Evolutionary conservation across 106 monocot species (phyloP), one percentile per base, ranked within the genome.

Genomic region (Dendrobium nobile): DNA sequence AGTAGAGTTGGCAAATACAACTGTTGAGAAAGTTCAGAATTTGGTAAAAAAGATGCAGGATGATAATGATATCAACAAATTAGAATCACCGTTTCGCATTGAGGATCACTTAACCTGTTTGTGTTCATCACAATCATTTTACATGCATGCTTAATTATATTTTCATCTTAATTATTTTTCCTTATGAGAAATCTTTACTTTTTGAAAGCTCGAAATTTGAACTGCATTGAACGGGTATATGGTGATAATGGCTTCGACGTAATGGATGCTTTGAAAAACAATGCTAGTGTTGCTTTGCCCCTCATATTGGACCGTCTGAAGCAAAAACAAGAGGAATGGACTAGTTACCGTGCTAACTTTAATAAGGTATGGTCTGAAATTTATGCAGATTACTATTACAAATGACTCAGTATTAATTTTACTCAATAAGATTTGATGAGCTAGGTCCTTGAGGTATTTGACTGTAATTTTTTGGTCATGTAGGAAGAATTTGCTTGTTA

Each of bases 141-240:
- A 11, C 51, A 3, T 51, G 13, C 16, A 16, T 72, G 28, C 58
- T 55, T 40, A 59, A 17, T 58, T 56, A 5, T 5, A 51, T 13
- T 75, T 58, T 55, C 47, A n/a, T 5, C 5, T 9, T 77, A 27
- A 55, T 48, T 51, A 55, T 70, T 51, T 27, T 82, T 82, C 28
- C 77, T 7, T 64, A 42, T 48, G 17, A 48, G 13, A 15, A 51
- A 51, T 51, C 51, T 13, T 26, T 31, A 75, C 70, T 58, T n/a
- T 82, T 56, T 72, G 5, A 48, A 33, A 95, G 95, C 95, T 45
- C 74, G 89, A 56, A 87, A 95, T 82, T 61, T 88, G 84, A 90
- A 92, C 82, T 95, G 95, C 83, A 95, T 95, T 74, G 92, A 95
- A 80, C 58, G 90, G n/a, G 80, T 95, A 77, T 95, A 95, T 87